phyloP scores from a whole-genome alignment of 2,329 filamentous ascomycete species.

The Neofusicoccum ribis region DNA sequence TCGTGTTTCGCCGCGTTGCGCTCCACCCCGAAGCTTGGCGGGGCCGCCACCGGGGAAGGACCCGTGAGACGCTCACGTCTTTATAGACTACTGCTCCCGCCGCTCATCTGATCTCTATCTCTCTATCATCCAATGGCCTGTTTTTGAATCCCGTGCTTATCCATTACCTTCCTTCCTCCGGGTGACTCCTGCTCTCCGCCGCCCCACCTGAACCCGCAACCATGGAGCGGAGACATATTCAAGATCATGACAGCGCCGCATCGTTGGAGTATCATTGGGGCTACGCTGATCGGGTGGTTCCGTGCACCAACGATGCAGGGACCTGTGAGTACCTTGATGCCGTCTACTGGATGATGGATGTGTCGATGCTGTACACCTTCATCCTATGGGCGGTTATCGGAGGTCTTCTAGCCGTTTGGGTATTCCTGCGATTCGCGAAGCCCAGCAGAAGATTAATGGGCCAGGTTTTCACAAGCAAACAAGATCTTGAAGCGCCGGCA shows the following conservation, averaged over 20 bases:
- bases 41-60: slow-evolving; percentile 1
- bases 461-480: slow-evolving; percentile 19
- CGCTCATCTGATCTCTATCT: background rate
- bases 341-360: slow-evolving; percentile 56
- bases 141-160: background rate
- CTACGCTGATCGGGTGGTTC: slow-evolving; percentile 54
- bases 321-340: slow-evolving; percentile 60
- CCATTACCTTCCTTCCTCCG: background rate
- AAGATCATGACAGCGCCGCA: slow-evolving; percentile 44
- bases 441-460: slow-evolving; percentile 25
- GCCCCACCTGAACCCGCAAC: background rate
- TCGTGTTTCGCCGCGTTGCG: background rate
- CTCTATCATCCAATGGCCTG: background rate
- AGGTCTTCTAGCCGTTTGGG: slow-evolving; percentile 49
- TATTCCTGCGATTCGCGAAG: slow-evolving; percentile 34
- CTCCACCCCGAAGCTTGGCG: slow-evolving; percentile 3
- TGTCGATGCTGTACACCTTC: slow-evolving; percentile 57
- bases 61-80: background rate
- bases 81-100: slow-evolving; percentile 2
- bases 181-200: background rate
- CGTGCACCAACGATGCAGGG: slow-evolving; percentile 59
- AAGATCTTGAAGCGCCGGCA: slow-evolving; percentile 26
- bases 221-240: slow-evolving; percentile 44
- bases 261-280: slow-evolving; percentile 56
- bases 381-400: slow-evolving; percentile 59